phyloP scores from a whole-genome alignment of 1,284 basidiomycete genomes.

The Microbotryum scabiosae region DNA sequence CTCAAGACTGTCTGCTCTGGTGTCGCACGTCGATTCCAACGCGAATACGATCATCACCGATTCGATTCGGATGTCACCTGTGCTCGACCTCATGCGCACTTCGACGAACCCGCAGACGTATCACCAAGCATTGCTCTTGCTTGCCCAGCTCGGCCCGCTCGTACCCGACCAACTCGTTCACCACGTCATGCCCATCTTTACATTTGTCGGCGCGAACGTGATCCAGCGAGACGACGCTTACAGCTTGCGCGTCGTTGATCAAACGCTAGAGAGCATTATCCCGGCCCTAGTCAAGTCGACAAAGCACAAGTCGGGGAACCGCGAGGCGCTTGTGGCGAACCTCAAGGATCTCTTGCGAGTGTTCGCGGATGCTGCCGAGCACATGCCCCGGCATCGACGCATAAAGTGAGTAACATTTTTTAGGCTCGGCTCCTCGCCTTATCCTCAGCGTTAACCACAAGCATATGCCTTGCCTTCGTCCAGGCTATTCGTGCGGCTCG shows the following conservation, averaged over 20 bases:
- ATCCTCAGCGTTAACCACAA: slow-evolving; percentile 9
- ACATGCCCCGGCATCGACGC: slow-evolving; percentile 78
- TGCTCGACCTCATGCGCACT: slow-evolving; percentile 78
- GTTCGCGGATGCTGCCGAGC: slow-evolving; percentile 77
- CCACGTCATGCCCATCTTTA: slow-evolving; percentile 97
- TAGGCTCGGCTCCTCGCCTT: slow-evolving; percentile 19
- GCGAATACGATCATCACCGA: slow-evolving; percentile 36
- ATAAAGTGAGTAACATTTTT: slow-evolving; percentile 51
- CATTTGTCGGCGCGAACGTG: slow-evolving; percentile 95
- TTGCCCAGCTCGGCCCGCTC: slow-evolving; percentile 72
- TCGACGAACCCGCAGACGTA: slow-evolving; percentile 90
- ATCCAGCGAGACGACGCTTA: slow-evolving; percentile 94
- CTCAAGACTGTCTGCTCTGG: slow-evolving; percentile 15
- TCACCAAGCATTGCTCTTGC: slow-evolving; percentile 83
- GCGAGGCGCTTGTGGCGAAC: slow-evolving; percentile 30
- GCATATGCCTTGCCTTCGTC: slow-evolving; percentile 19
- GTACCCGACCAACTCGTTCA: slow-evolving; percentile 85
- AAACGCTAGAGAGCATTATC: slow-evolving; percentile 88
- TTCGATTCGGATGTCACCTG: slow-evolving; percentile 55
- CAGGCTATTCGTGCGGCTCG: slow-evolving; percentile 86
- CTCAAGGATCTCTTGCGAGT: slow-evolving; percentile 61
- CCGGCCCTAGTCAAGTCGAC: slow-evolving; percentile 76
- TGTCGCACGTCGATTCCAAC: not conserved
- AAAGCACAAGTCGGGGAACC: slow-evolving; percentile 25
- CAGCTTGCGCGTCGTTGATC: slow-evolving; percentile 85